Evolutionary conservation across 2,329 filamentous ascomycete genomes (phyloP).

Genomic region (Lecanosticta acicola): DNA sequence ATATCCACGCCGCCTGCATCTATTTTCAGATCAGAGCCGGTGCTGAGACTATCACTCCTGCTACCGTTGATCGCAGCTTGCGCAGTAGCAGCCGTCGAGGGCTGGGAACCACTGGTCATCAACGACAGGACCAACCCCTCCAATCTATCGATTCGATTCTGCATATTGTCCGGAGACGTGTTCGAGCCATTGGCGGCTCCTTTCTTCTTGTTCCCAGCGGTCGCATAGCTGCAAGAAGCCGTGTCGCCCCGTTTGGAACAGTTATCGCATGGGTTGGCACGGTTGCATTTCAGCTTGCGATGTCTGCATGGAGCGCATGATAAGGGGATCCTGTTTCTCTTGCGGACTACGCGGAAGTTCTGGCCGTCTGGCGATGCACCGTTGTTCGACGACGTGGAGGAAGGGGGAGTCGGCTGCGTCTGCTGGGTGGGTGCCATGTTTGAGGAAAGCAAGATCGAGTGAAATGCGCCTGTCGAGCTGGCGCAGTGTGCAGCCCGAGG

Average conservation of each 20-base stretch:
- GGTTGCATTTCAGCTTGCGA: constrained; percentile 96
- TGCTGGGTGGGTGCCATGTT: constrained; percentile 9
- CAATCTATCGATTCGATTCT: constrained; percentile 91
- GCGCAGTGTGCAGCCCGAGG: no score
- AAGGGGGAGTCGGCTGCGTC: constrained; percentile 65
- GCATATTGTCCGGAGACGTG: constrained; percentile 84
- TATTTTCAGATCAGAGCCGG: constrained; percentile 38
- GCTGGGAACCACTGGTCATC: constrained; percentile 75
- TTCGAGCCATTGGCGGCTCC: constrained; percentile 33
- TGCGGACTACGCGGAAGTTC: constrained; percentile 81
- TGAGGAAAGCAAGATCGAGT: neutral
- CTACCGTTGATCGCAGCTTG: constrained; percentile 49
- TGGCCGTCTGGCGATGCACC: constrained; percentile 73
- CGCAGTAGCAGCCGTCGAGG: constrained; percentile 52
- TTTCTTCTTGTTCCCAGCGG: constrained; percentile 65
- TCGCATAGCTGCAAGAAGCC: constrained; percentile 76
- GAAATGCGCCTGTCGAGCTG: no score
- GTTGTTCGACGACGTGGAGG: constrained; percentile 68
- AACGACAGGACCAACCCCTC: constrained; percentile 87
- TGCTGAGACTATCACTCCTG: constrained; percentile 36
- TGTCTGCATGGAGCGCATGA: constrained; percentile 89
- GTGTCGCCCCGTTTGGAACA: constrained; percentile 83
- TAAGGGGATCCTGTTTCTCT: constrained; percentile 83
- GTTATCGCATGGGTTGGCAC: constrained; percentile 85
- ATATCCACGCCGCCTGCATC: constrained; percentile 55